phyloP scores from a whole-genome alignment of 2,329 filamentous ascomycete genomes.

The Fusarium siculi region DNA sequence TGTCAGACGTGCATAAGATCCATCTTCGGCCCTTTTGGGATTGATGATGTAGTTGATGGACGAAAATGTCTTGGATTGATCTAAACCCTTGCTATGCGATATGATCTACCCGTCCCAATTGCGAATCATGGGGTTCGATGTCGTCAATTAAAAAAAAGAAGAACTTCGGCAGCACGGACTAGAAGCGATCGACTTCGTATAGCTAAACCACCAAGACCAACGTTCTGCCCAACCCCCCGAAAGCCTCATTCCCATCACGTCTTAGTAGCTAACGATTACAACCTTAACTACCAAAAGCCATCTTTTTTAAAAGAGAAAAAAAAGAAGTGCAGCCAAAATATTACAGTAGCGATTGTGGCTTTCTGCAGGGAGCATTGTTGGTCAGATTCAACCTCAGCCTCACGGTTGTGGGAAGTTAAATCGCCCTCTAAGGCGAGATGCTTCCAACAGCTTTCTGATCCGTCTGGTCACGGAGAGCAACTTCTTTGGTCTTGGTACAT shows the following conservation, averaged over 20 bases:
- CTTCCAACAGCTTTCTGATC: neutral
- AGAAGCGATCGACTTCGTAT: neutral
- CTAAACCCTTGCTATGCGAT: neutral
- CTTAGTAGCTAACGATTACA: neutral
- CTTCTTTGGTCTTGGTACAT: neutral
- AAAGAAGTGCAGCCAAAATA: neutral
- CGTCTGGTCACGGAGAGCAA: neutral
- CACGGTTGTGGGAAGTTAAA: slow-evolving; percentile 9
- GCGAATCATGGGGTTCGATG: neutral
- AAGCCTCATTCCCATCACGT: neutral
- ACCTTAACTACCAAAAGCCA: neutral
- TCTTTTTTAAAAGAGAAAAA: neutral
- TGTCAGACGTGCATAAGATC: slow-evolving; percentile 30
- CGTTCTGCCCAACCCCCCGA: slow-evolving; percentile 5
- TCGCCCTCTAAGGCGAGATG: neutral
- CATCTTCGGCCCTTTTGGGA: neutral
- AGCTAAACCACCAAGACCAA: neutral
- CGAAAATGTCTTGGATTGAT: neutral
- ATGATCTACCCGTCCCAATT: neutral
- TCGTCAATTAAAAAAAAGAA: neutral
- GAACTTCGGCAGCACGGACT: neutral
- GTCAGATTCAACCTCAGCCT: neutral
- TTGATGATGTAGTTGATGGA: slow-evolving; percentile 22
- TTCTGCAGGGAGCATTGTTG: slow-evolving; percentile 2
- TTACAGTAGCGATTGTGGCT: slow-evolving; percentile 1